Percentiles rank a stretch among this genome's conserved stretches.
Evolutionary conservation across 78 protist species (phyloP).

Genomic region (Dictyostelium firmibasis): DNA sequence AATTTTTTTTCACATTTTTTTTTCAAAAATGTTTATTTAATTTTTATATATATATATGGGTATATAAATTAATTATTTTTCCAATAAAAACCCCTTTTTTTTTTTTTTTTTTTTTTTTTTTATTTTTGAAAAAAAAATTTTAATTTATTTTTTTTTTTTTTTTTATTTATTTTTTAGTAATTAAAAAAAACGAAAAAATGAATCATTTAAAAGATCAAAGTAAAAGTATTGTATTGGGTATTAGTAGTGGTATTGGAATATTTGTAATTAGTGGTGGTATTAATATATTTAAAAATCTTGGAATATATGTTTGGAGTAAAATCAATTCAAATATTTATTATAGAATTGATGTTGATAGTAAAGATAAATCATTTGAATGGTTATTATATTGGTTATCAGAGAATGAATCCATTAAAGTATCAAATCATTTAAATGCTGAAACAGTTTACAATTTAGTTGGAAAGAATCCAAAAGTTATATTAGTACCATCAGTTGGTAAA

Average conservation of each 20-base stretch:
- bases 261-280: background rate
- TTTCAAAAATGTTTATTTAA: too few species aligned
- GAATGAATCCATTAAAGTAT: background rate
- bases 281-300: background rate
- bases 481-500: slow-evolving; percentile 39
- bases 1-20: background rate
- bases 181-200: background rate
- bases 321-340: slow-evolving; percentile 10
- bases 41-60: too few species aligned
- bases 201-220: background rate
- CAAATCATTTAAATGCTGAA: slow-evolving; percentile 50
- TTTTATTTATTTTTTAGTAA: background rate
- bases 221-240: slow-evolving; percentile 6
- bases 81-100: background rate
- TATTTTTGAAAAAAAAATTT: background rate
- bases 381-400: slow-evolving; percentile 54
- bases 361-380: slow-evolving; percentile 69
- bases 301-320: background rate
- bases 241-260: slow-evolving; percentile 17
- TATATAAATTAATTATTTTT: background rate
- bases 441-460: slow-evolving; percentile 25
- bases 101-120: background rate
- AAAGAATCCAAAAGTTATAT: slow-evolving; percentile 30
- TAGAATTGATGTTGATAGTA: slow-evolving; percentile 29
- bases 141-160: background rate